Percentiles rank a stretch among this genome's conserved stretches.
Conservation (phyloP, 1,284 basidiomycete species). For the Hemileia vastatrix region DNA sequence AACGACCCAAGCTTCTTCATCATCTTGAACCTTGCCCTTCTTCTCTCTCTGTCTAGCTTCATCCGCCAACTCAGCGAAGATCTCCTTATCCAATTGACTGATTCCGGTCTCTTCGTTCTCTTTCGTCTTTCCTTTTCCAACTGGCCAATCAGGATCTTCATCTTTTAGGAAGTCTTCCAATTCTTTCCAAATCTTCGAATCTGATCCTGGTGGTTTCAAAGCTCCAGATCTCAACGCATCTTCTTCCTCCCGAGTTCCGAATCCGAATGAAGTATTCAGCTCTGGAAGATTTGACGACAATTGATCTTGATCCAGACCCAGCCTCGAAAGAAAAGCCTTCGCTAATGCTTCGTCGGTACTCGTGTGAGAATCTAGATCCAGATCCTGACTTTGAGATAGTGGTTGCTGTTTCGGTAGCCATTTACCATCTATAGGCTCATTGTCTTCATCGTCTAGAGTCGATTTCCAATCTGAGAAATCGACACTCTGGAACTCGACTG, state of each 20-base stretch:
- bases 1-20: neutral
- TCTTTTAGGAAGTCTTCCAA: slow-evolving; percentile 30
- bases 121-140: neutral
- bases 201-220: slow-evolving; percentile 21
- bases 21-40: neutral
- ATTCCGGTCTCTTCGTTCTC: neutral
- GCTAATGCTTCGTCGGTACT: slow-evolving; percentile 14
- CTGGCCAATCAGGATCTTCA: slow-evolving; percentile 29
- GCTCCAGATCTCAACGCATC: neutral
- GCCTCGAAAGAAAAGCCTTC: slow-evolving; percentile 6
- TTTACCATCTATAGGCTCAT: neutral
- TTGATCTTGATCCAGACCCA: slow-evolving; percentile 1
- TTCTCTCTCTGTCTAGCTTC: neutral
- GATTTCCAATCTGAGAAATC: neutral
- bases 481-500: neutral
- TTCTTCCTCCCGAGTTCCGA: neutral
- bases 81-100: neutral
- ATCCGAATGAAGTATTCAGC: neutral
- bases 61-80: neutral
- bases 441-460: neutral
- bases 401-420: neutral
- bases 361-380: too few relatives aligned
- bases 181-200: slow-evolving; percentile 26
- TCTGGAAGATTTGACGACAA: neutral
- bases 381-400: neutral